These are phyloP conservation scores for Psilocybe cyanescens DNA, from an alignment of 768 basidiomycete species.

Conservation along the genomic window DNA sequence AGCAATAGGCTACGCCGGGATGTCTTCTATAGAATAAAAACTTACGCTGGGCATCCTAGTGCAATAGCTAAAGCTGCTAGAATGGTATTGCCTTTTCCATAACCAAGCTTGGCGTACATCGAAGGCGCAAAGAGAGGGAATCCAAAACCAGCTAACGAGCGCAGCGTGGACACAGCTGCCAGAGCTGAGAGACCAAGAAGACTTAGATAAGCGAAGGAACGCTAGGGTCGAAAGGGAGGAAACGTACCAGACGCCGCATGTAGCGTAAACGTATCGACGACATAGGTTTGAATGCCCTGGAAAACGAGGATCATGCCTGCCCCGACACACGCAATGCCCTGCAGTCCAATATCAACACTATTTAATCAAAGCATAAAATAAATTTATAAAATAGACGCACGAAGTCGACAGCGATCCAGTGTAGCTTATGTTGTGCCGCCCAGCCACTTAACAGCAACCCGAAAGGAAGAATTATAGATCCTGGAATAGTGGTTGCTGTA, in stretches of 20 bases:
- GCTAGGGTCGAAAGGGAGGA: neutral
- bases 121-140: conserved; percentile 78
- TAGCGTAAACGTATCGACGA: conserved; percentile 68
- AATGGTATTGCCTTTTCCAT: conserved; percentile 71
- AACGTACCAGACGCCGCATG: conserved; percentile 67
- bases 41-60: conserved; percentile 66
- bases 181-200: conserved; percentile 43
- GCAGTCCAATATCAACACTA: neutral
- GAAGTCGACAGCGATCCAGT: conserved; percentile 76
- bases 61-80: conserved; percentile 61
- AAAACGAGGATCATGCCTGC: conserved; percentile 62
- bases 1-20: no score
- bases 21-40: no score
- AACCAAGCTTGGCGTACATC: conserved; percentile 69
- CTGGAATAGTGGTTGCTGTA: conserved; percentile 62
- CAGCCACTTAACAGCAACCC: conserved; percentile 76
- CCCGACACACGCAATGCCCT: conserved; percentile 64
- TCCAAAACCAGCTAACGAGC: conserved; percentile 70
- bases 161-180: conserved; percentile 66
- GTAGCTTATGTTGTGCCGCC: conserved; percentile 56
- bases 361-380: conserved; percentile 2
- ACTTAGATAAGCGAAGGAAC: neutral
- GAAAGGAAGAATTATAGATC: conserved; percentile 60
- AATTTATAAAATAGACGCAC: conserved; percentile 38
- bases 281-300: conserved; percentile 67